Conservation (phyloP, 2,329 filamentous ascomycete genomes). For the Bipolaris gigantea region DNA sequence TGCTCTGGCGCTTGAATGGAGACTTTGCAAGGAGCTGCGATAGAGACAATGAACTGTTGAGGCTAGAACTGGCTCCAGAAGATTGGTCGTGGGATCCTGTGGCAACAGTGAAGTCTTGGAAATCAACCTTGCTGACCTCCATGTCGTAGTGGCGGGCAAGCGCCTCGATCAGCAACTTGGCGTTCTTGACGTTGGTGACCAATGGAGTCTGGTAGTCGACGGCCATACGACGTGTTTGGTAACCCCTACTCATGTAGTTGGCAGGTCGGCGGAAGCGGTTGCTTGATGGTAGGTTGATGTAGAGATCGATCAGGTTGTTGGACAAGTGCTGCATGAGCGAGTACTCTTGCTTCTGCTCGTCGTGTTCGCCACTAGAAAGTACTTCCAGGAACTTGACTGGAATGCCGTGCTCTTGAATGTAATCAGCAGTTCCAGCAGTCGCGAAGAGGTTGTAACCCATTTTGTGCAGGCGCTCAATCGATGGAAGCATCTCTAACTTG, state of each 20-base stretch:
- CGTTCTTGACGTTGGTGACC: conserved; percentile 99
- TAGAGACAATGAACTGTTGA: conserved; percentile 62
- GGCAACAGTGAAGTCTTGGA: conserved; percentile 71
- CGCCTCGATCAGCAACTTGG: conserved; percentile 94
- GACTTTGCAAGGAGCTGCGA: conserved; percentile 75
- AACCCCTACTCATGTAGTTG: conserved; percentile 98
- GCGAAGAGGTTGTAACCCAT: conserved; percentile 95
- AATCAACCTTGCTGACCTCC: conserved; percentile 80
- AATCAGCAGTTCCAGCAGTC: conserved; percentile 94
- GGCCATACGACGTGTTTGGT: conserved; percentile 94
- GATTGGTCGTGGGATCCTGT: conserved; percentile 38
- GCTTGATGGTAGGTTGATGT: conserved; percentile 98
- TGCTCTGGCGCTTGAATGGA: conserved; percentile 84
- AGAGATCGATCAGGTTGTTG: conserved; percentile 97
- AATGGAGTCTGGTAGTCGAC: conserved; percentile 97
- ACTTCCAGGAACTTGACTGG: conserved; percentile 93
- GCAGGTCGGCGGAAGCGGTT: conserved; percentile 96
- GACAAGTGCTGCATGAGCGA: conserved; percentile 94
- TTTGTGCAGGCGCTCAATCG: conserved; percentile 83
- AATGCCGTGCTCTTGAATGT: conserved; percentile 88
- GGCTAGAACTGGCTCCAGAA: conserved; percentile 52
- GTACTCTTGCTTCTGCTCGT: conserved; percentile 91
- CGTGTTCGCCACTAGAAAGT: conserved; percentile 61
- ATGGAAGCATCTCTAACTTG: conserved; percentile 95
- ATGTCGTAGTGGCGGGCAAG: conserved; percentile 87